A percentile compares a stretch with the other conserved stretches of the same genome.
These are phyloP conservation scores for Ambispora gerdemannii DNA, from an alignment of 192 early-diverging fungal genomes.

Conservation along the genomic window DNA sequence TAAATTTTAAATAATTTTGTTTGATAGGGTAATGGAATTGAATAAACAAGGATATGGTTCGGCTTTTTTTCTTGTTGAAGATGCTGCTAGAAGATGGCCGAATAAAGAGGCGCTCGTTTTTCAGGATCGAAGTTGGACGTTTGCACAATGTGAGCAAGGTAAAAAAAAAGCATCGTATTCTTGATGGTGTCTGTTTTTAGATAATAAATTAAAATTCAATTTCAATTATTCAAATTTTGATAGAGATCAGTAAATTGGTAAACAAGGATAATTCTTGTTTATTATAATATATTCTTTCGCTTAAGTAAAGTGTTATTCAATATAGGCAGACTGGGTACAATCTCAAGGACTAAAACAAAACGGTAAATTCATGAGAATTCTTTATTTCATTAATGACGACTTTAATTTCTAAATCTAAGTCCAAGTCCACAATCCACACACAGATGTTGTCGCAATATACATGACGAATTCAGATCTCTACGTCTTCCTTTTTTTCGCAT, in stretches of 20 bases:
- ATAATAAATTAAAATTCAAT: not conserved
- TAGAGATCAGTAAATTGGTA: conserved; percentile 37
- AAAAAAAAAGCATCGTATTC: not conserved
- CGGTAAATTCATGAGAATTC: too few relatives aligned
- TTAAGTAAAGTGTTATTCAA: too few relatives aligned
- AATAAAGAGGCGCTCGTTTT: conserved; percentile 47
- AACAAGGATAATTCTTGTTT: not conserved
- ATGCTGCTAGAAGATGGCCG: conserved; percentile 40
- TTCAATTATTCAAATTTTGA: not conserved
- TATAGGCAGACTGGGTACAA: conserved; percentile 34
- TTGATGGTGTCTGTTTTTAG: not conserved
- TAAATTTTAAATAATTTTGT: too few relatives aligned
- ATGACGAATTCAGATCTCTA: conserved; percentile 61
- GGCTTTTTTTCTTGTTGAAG: conserved; percentile 33
- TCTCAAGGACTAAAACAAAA: conserved; percentile 29
- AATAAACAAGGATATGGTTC: not conserved
- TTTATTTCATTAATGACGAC: too few relatives aligned
- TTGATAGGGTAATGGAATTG: too few relatives aligned
- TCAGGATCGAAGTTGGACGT: conserved; percentile 50
- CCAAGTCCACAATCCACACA: not conserved
- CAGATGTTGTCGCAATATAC: conserved; percentile 52
- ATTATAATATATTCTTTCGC: too few relatives aligned
- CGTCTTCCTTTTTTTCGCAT: conserved; percentile 49
- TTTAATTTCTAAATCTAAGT: too few relatives aligned
- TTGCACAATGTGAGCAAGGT: conserved; percentile 47